Base-by-base conservation (phyloP, 2,329 filamentous ascomycete genomes). In the Periconia sp. region DNA sequence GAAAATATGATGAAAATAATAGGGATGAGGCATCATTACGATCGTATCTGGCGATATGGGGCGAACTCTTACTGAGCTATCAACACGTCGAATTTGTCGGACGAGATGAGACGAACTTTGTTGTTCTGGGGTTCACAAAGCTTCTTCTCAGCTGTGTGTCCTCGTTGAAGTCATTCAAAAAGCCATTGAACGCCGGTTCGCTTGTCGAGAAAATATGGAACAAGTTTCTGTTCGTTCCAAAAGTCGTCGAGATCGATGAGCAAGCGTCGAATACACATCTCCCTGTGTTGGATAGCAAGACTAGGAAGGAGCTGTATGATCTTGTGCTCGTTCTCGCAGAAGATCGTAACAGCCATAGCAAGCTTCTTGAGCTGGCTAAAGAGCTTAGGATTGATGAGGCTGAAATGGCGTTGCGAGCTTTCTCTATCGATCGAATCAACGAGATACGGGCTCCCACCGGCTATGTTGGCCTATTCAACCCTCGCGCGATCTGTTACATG, bases 401-500 rank as follows among this genome's bases (percentile, higher is more conserved):
- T 4, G 86, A 87, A 54, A 74, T 77, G 11, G 86, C 85, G 49
- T 81, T 88, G 0, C 72, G 87, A 3, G 73, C 41, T 13, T 52
- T 60, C 15, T 48, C 58, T 73, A 4, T 88, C 48, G 88, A 92
- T 36, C 78, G 85, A 23, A 71, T 70, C 26, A 85, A 82, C 58
- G 81, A 83, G 12, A 80, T 95, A n/a, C 84, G 90, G 49, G 84
- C 89, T 2, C 72, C 82, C 1, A 88, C 88, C 50, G 91, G 90
- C 15, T 95, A 95, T 65, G 84, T 88, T n/a, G 94, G 94, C 1
- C 72, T 99, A n/a, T 81, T 81, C 43, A 99, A 99, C 60, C 79
- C 96, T 12, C 94, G 90, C 8, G 96, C 96, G 65, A 97, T 95
- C 0, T 99, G 94, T 71, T 99, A 99, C 66, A 81, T 97, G 64